Conservation (phyloP, 2,329 filamentous ascomycete genomes). For the Penicillium sp. region DNA sequence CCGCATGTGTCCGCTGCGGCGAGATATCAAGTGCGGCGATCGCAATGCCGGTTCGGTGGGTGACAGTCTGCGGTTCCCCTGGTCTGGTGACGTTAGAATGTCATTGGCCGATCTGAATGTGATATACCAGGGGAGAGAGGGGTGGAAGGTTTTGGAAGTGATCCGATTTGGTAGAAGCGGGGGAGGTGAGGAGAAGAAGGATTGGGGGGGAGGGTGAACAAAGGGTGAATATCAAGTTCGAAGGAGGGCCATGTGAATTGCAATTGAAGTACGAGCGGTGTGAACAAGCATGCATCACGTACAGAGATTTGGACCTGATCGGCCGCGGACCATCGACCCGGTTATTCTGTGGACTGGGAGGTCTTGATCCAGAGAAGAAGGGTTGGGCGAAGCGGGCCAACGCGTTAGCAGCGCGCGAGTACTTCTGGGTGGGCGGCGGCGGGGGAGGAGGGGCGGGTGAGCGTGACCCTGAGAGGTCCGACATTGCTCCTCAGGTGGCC, state of each 20-base stretch:
- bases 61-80: conserved; percentile 58
- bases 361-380: conserved; percentile 58
- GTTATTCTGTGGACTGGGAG: conserved; percentile 55
- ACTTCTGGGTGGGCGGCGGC: conserved; percentile 41
- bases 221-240: conserved; percentile 3
- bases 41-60: conserved; percentile 67
- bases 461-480: conserved; percentile 32
- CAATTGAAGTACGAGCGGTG: conserved; percentile 17
- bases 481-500: conserved; percentile 30
- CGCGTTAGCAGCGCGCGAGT: conserved; percentile 51
- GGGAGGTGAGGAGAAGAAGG: conserved; percentile 11
- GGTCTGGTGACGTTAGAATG: conserved; percentile 40
- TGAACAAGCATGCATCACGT: conserved; percentile 28
- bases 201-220: background rate
- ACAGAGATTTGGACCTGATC: conserved; percentile 46
- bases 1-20: conserved; percentile 64
- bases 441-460: conserved; percentile 40
- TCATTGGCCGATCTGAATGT: conserved; percentile 10
- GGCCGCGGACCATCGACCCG: conserved; percentile 34
- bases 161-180: conserved; percentile 8
- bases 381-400: conserved; percentile 59
- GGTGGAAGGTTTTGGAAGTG: background rate
- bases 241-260: background rate
- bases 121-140: too few species aligned
- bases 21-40: conserved; percentile 68